Evolutionary conservation across 345 rosid species (phyloP).

Genomic region (Combretum micranthum): DNA sequence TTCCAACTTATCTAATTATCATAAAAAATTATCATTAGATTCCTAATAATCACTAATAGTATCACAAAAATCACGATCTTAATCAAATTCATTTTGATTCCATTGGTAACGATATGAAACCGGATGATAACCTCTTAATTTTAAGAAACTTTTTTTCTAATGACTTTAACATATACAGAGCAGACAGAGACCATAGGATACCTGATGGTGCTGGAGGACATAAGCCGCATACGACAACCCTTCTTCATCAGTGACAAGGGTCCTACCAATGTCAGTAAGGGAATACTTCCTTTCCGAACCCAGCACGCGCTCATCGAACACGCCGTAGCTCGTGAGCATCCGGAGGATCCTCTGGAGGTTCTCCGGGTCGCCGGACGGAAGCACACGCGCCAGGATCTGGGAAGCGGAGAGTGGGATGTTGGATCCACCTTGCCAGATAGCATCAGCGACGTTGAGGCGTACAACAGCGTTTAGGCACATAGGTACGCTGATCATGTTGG

Average conservation of each 20-base stretch:
- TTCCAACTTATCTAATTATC: too few relatives aligned
- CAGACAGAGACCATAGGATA: not conserved
- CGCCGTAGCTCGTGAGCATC: constrained; percentile 70
- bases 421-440: constrained; percentile 73
- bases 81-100: too few relatives aligned
- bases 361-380: constrained; percentile 39
- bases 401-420: constrained; percentile 70
- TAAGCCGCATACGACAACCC: constrained; percentile 78
- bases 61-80: too few relatives aligned
- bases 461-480: constrained; percentile 81
- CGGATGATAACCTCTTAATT: too few relatives aligned
- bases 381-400: constrained; percentile 54
- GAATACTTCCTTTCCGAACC: constrained; percentile 41
- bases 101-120: too few relatives aligned
- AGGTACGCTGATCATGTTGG: constrained; percentile 92
- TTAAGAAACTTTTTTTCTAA: too few relatives aligned
- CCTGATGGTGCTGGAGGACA: constrained; percentile 96
- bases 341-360: constrained; percentile 85
- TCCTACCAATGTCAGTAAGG: constrained; percentile 68
- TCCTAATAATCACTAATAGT: too few relatives aligned
- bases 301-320: constrained; percentile 56
- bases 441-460: constrained; percentile 67
- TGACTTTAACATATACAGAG: too few relatives aligned
- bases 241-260: constrained; percentile 56
- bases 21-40: too few relatives aligned